Percentiles rank a stretch among this genome's conserved stretches.
These are phyloP conservation scores for Sarocladium brachiariae DNA, from an alignment of 2,329 filamentous ascomycete species.

Conservation along the genomic window DNA sequence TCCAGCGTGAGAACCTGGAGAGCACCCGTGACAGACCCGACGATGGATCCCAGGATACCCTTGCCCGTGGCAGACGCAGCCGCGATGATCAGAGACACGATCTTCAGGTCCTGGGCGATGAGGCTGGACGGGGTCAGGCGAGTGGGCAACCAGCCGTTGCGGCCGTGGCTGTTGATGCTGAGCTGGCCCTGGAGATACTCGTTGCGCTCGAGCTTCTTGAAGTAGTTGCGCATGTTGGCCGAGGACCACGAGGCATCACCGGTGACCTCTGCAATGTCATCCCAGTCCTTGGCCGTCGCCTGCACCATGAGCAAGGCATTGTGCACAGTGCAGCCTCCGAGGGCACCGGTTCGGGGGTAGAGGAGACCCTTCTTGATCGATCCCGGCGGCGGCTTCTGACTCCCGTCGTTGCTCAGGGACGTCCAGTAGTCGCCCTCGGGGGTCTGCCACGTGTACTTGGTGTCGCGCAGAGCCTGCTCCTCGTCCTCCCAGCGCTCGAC, in stretches of 20 bases:
- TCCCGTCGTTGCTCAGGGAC: conserved; percentile 6
- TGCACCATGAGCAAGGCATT: conserved; percentile 47
- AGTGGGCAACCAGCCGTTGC: conserved; percentile 26
- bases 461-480: conserved; percentile 29
- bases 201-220: conserved; percentile 48
- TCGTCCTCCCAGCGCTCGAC: conserved; percentile 49
- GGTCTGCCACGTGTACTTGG: conserved; percentile 23
- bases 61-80: conserved; percentile 19
- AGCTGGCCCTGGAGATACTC: conserved; percentile 29
- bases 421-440: conserved; percentile 13
- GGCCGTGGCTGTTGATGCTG: conserved; percentile 15
- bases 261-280: conserved; percentile 49
- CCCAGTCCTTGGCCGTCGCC: conserved; percentile 13
- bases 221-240: conserved; percentile 54
- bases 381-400: conserved; percentile 28
- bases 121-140: conserved; percentile 35
- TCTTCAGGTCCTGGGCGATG: conserved; percentile 36
- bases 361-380: conserved; percentile 35
- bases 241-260: conserved; percentile 54
- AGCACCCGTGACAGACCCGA: conserved; percentile 10
- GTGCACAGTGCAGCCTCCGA: conserved; percentile 50
- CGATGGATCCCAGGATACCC: conserved; percentile 14
- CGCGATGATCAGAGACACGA: conserved; percentile 30
- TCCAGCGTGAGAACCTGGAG: conserved; percentile 31
- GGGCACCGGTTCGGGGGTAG: conserved; percentile 39